phyloP scores from a whole-genome alignment of 208 protist genomes.

The Trypanosoma brucei region DNA sequence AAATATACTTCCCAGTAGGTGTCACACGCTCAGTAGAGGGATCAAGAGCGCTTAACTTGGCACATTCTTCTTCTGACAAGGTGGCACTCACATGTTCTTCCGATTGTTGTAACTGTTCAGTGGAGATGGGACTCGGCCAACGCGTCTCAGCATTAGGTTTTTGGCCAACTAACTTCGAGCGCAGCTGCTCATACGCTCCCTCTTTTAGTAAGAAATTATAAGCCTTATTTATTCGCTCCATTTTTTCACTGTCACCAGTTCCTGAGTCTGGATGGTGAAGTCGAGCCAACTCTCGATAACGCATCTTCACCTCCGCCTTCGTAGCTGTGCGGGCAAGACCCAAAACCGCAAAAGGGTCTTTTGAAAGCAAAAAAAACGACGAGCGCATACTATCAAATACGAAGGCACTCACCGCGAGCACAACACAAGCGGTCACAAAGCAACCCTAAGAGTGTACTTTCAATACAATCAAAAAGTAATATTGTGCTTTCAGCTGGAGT shows the following conservation, averaged over 20 bases:
- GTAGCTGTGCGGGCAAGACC: conserved; percentile 58
- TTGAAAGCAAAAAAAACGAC: neutral
- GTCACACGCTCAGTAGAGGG: conserved; percentile 64
- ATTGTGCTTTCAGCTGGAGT: neutral
- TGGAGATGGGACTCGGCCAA: conserved; percentile 11
- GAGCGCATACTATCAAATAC: conserved; percentile 3
- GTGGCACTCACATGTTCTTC: neutral
- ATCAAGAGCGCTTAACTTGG: conserved; percentile 66
- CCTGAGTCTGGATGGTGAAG: conserved; percentile 76
- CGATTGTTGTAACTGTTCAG: neutral
- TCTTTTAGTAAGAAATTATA: conserved; percentile 84
- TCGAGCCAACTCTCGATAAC: conserved; percentile 79
- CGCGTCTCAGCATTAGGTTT: neutral
- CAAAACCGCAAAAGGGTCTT: conserved; percentile 66
- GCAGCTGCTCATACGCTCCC: conserved; percentile 70
- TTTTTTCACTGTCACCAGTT: conserved; percentile 54
- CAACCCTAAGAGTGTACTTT: neutral
- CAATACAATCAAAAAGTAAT: conserved; percentile 3
- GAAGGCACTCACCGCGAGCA: neutral
- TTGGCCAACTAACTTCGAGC: conserved; percentile 22
- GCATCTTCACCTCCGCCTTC: conserved; percentile 78
- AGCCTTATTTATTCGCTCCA: conserved; percentile 84
- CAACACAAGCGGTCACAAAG: conserved; percentile 4
- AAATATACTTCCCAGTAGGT: conserved; percentile 61
- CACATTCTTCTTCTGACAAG: conserved; percentile 57